Base-by-base conservation (phyloP, 495 filamentous ascomycete species). In the Diplogelasinospora grovesii region DNA sequence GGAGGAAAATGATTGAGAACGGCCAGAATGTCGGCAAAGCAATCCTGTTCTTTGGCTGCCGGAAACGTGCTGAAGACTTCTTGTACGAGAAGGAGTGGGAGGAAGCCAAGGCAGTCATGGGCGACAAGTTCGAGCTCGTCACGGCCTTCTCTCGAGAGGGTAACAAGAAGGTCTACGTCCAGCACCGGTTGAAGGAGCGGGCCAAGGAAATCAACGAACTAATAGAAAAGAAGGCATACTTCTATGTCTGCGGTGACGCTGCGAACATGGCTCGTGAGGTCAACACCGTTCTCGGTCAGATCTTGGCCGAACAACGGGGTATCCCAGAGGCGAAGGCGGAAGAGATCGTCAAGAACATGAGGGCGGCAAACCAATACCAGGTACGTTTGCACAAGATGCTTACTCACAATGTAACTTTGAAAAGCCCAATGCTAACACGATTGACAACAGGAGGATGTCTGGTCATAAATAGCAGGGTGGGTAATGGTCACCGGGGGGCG, bases 201-300 rank as follows among this genome's bases (percentile, higher is more conserved):
- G 85, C 87, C 21, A 72, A 81, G 37, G 78, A 94, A 48, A 74
- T 99, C 66, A 92, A 95, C 61, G 78, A 89, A 49, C 79, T 99
- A 3, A 71, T 99, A 8, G 70, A 85, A 56, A 64, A 81, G 50
- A 86, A 96, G 59, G 90, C 84, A 11, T 95, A 90, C 64, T 87
- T 99, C 68, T 99, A 99, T 59, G 92, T 99, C 23, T 99, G 92
- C 56, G 92, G 92, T 66, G 92, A 99, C 53, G 92, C 92, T 5
- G 86, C 93, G 34, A 90, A 95, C 68, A 99, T 99, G 92, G 92
- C 92, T 26, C 78, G 93, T 30, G 92, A 97, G 57, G 92, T 99
- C 64, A 97, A 89, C 66, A 69, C 79, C 24, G 74, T 86, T 5
- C 73, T 99, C 15, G 82, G 70, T 22, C 79, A 89, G 60, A 94